Percentiles rank a stretch among this genome's conserved stretches.
Evolutionary conservation across 306 rosid genomes (phyloP).

Genomic region (Lathyrus sativus): DNA sequence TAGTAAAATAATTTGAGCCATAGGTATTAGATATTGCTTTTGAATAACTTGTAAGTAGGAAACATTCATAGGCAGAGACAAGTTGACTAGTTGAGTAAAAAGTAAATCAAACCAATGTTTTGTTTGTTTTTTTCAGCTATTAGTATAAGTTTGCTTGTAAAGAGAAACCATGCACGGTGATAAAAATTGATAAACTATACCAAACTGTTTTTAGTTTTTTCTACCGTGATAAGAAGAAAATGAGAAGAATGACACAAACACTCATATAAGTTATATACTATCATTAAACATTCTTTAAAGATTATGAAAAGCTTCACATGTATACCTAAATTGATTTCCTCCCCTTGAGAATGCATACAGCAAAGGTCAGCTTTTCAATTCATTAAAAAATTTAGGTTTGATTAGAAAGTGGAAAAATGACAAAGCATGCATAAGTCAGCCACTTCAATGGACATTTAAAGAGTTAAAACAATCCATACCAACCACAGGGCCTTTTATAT

Average conservation of each 20-base stretch:
- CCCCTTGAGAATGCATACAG: constrained; percentile 30
- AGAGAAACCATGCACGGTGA: not conserved
- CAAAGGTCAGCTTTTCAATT: constrained; percentile 36
- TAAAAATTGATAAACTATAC: not conserved
- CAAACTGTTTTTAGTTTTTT: not conserved
- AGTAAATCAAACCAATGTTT: not conserved
- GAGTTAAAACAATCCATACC: not conserved
- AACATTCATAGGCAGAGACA: not conserved
- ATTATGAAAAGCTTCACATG: constrained; percentile 8
- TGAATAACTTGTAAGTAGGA: constrained; percentile 4
- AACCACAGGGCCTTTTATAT: not conserved
- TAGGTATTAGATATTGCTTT: constrained; percentile 8
- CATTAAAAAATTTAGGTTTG: constrained; percentile 7
- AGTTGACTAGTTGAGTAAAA: not conserved
- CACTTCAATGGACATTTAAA: constrained; percentile 25
- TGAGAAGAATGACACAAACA: not conserved
- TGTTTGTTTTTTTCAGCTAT: not conserved
- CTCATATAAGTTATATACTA: not conserved
- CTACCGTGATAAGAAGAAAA: not conserved
- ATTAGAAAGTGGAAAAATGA: constrained; percentile 49
- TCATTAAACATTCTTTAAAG: not conserved
- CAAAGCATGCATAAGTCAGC: constrained; percentile 46
- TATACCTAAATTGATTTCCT: not conserved
- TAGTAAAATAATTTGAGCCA: constrained; percentile 6
- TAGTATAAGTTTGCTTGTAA: constrained; percentile 2